phyloP scores from a whole-genome alignment of 1,139 yeast genomes.

The Pichia sp. region DNA sequence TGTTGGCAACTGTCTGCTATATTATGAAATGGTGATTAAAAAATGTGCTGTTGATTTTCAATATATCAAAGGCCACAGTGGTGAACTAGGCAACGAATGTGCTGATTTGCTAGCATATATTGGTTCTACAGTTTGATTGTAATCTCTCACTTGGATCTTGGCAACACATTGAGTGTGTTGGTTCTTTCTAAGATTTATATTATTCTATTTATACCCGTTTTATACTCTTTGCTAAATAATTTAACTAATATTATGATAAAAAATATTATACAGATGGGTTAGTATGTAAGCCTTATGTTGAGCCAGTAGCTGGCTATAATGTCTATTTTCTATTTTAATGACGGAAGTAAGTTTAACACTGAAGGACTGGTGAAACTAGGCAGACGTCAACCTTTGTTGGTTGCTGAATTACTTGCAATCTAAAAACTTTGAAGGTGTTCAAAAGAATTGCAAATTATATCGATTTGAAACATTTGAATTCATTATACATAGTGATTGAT shows the following conservation, averaged over 20 bases:
- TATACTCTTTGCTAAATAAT: neutral
- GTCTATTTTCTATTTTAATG: neutral
- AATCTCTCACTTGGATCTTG: too few relatives aligned
- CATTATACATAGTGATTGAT: neutral
- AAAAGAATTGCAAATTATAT: neutral
- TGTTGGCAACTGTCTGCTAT: conserved; percentile 31
- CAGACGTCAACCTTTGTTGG: neutral
- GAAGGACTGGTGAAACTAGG: neutral
- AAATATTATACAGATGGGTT: neutral
- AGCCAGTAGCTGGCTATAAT: neutral
- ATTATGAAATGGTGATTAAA: conserved; percentile 13
- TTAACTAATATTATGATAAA: neutral
- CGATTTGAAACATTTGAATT: neutral
- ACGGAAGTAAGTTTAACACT: neutral
- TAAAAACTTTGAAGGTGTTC: neutral
- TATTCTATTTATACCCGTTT: neutral
- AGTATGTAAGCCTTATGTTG: neutral
- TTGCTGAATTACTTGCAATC: neutral
- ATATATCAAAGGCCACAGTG: conserved; percentile 71
- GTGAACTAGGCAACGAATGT: conserved; percentile 60
- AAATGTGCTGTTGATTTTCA: conserved; percentile 22
- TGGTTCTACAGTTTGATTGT: conserved; percentile 30
- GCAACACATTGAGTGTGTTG: too few relatives aligned
- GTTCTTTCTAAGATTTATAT: too few relatives aligned
- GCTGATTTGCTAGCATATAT: conserved; percentile 70